Conservation (phyloP, 192 early-diverging fungal genomes). For the Umbelopsis vinacea region DNA sequence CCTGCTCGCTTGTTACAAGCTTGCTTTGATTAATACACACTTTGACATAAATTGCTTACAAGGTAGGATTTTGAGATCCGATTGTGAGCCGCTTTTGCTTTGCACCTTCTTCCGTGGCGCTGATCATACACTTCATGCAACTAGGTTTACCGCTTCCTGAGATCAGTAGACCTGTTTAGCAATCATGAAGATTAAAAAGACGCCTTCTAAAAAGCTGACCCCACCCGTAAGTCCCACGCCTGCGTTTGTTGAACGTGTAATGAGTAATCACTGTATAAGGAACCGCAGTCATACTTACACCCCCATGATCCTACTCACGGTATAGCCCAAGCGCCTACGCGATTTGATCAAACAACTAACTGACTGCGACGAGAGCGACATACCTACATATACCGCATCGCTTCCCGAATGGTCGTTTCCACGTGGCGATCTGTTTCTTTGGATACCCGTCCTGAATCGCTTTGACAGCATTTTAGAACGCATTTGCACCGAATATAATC, state of each 20-base stretch:
- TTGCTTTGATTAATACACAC: constrained; percentile 7
- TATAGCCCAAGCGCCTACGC: constrained; percentile 60
- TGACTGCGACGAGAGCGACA: constrained; percentile 56
- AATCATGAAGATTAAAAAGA: constrained; percentile 65
- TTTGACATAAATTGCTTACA: too few relatives aligned
- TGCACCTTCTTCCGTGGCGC: too few relatives aligned
- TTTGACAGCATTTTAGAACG: constrained; percentile 84
- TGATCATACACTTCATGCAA: too few relatives aligned
- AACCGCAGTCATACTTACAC: constrained; percentile 5
- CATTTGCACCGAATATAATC: constrained; percentile 63
- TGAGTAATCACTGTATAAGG: too few relatives aligned
- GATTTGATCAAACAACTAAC: constrained; percentile 55
- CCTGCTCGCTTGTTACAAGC: constrained; percentile 23
- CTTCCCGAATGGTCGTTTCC: constrained; percentile 75
- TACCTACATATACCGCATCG: constrained; percentile 55
- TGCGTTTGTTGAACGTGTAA: too few relatives aligned
- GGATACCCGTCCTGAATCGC: constrained; percentile 92
- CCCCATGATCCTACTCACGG: neutral
- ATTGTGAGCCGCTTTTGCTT: too few relatives aligned
- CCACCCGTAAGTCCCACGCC: constrained; percentile 53
- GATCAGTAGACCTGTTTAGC: neutral
- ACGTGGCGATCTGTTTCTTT: constrained; percentile 94
- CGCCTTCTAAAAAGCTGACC: constrained; percentile 64
- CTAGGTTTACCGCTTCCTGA: neutral
- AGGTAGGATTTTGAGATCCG: too few relatives aligned